Evolutionary conservation across 768 basidiomycete species (phyloP).

Genomic region (Ramaria sp.): DNA sequence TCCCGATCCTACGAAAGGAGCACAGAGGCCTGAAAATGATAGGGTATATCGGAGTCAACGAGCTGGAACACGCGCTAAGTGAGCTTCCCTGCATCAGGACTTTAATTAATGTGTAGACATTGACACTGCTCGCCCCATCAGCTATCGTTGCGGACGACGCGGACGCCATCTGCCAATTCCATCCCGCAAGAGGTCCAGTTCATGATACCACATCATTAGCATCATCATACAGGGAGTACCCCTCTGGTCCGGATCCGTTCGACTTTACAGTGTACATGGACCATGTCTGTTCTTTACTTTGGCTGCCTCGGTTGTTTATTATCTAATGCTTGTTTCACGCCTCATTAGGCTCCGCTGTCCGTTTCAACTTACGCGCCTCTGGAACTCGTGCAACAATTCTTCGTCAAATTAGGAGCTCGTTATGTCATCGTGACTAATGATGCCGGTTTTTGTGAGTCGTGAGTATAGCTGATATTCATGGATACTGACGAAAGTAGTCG

Average conservation of each 20-base stretch:
- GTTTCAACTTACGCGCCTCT: constrained; percentile 78
- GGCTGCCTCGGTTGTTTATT: neutral
- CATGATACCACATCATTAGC: constrained; percentile 11
- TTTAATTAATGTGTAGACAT: too few species aligned
- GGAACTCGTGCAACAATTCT: constrained; percentile 88
- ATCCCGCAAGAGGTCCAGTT: constrained; percentile 14
- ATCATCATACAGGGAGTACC: constrained; percentile 8
- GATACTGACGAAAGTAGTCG: constrained; percentile 34
- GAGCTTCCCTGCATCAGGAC: constrained; percentile 18
- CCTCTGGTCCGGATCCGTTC: constrained; percentile 37
- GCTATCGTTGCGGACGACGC: constrained; percentile 68
- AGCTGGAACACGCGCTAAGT: constrained; percentile 90
- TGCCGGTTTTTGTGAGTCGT: constrained; percentile 65
- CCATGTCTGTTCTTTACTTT: constrained; percentile 36
- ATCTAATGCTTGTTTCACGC: neutral
- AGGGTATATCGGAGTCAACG: constrained; percentile 86
- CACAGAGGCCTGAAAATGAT: constrained; percentile 52
- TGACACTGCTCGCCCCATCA: constrained; percentile 19
- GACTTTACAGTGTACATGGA: constrained; percentile 90
- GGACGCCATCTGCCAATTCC: constrained; percentile 58
- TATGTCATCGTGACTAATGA: constrained; percentile 79
- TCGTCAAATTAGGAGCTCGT: constrained; percentile 86
- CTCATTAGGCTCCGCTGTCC: constrained; percentile 68
- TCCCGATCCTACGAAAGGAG: constrained; percentile 67
- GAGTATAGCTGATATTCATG: neutral